Conservation (phyloP, 805 yeast genomes). For the Starmerella stigmatis region DNA sequence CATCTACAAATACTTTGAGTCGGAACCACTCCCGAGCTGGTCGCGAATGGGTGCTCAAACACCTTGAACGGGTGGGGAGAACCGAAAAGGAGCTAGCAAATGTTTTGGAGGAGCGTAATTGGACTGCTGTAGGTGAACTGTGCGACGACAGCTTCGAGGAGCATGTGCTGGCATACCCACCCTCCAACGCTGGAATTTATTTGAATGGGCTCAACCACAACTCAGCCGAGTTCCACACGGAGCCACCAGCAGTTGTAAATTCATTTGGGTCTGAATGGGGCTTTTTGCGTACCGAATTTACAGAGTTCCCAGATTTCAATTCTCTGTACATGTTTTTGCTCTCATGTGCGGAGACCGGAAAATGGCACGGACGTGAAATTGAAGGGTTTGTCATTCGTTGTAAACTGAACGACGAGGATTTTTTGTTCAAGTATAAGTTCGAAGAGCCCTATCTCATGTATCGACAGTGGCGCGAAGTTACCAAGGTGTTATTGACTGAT, state of each 20-base stretch:
- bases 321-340: slow-evolving; percentile 45
- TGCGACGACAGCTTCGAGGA: slow-evolving; percentile 94
- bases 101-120: slow-evolving; percentile 39
- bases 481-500: slow-evolving; percentile 38
- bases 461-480: slow-evolving; percentile 76
- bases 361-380: slow-evolving; percentile 40
- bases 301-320: slow-evolving; percentile 33
- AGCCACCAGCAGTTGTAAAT: slow-evolving; percentile 49
- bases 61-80: slow-evolving; percentile 38
- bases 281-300: slow-evolving; percentile 45
- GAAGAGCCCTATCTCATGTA: slow-evolving; percentile 91
- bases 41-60: slow-evolving; percentile 44
- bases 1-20: slow-evolving; percentile 25
- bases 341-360: slow-evolving; percentile 58
- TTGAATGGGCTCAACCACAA: slow-evolving; percentile 81
- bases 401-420: slow-evolving; percentile 36
- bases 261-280: slow-evolving; percentile 59
- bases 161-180: slow-evolving; percentile 68
- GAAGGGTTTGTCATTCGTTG: slow-evolving; percentile 93
- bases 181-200: slow-evolving; percentile 66
- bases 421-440: slow-evolving; percentile 85
- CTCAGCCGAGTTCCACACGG: slow-evolving; percentile 50
- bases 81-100: slow-evolving; percentile 45
- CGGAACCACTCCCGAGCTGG: slow-evolving; percentile 73
- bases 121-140: slow-evolving; percentile 83